These are phyloP conservation scores for Exophiala alcalophila DNA, from an alignment of 2,329 filamentous ascomycete species.

Conservation along the genomic window DNA sequence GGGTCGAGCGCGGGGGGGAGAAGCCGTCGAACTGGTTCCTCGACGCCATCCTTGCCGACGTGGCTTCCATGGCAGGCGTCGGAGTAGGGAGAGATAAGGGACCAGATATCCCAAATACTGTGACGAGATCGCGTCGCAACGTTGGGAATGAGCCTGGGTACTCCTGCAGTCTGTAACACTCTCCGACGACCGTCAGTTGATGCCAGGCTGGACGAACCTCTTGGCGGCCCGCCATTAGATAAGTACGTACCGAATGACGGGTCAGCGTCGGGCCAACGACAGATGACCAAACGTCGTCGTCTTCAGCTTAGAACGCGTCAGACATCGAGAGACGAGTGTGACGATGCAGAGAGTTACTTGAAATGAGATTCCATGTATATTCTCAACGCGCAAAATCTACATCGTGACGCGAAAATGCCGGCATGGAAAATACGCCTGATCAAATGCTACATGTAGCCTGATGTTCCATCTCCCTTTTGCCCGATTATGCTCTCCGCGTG, in stretches of 20 bases:
- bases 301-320: no score
- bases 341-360: no score
- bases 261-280: no score
- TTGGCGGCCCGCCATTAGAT: no score
- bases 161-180: no score
- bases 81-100: neutral
- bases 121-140: no score
- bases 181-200: no score
- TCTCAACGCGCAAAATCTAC: constrained; percentile 11
- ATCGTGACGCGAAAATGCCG: constrained; percentile 9
- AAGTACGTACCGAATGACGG: no score
- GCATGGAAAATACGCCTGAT: constrained; percentile 13
- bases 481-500: constrained; percentile 12
- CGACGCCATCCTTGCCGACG: constrained; percentile 90
- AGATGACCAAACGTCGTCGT: neutral
- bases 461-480: constrained; percentile 8
- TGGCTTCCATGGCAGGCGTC: constrained; percentile 80
- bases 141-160: no score
- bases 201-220: no score
- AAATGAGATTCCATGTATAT: neutral
- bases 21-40: constrained; percentile 89
- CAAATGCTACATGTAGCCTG: constrained; percentile 21
- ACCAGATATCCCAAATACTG: neutral
- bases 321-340: no score
- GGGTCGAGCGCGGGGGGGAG: constrained; percentile 74